phyloP scores from a whole-genome alignment of 148 eudicot species.

The Arctostaphylos glauca region DNA sequence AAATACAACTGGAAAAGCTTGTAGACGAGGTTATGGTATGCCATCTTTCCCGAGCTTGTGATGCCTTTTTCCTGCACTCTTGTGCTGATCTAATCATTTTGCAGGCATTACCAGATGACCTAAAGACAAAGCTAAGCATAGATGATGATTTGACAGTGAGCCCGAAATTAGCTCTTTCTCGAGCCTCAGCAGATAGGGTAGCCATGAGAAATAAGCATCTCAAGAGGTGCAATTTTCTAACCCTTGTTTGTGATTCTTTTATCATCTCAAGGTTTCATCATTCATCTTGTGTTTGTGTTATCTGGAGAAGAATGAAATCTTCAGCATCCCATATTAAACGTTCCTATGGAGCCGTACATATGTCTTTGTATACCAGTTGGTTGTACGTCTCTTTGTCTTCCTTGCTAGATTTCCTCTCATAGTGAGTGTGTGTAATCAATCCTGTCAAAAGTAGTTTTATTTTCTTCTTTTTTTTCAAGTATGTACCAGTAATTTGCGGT shows the following conservation, averaged over 20 bases:
- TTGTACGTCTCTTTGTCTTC: neutral
- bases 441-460: neutral
- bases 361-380: neutral
- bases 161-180: constrained; percentile 72
- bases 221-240: constrained; percentile 41
- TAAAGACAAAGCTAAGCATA: constrained; percentile 83
- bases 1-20: constrained; percentile 92
- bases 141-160: constrained; percentile 78
- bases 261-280: neutral
- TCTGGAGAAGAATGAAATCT: neutral
- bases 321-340: neutral
- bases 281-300: neutral
- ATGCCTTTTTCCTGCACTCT: constrained; percentile 1
- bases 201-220: constrained; percentile 58
- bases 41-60: constrained; percentile 6
- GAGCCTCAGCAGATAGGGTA: constrained; percentile 62
- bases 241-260: neutral
- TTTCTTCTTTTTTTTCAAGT: neutral
- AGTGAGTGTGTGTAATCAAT: neutral
- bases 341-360: neutral
- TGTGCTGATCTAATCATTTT: constrained; percentile 13
- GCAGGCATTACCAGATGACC: constrained; percentile 89
- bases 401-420: neutral
- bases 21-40: constrained; percentile 94
- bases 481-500: neutral